A percentile compares a stretch with the other conserved stretches of the same genome.
Conservation (phyloP, 176 grass and related monocot species). For the Puccinellia tenuiflora region DNA sequence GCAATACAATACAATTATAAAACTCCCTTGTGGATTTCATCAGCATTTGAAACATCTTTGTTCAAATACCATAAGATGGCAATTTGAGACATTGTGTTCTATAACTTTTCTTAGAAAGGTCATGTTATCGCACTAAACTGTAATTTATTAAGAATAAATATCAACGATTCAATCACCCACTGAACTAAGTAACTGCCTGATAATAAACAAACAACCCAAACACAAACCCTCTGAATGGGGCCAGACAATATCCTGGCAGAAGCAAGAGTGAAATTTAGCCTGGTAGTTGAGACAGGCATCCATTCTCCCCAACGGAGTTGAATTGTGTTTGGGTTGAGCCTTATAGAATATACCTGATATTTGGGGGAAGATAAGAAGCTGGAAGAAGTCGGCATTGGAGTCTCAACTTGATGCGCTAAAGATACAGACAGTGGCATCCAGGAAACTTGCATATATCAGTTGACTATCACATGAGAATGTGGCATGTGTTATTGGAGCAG, state of each 20-base stretch:
- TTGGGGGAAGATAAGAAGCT: constrained; percentile 70
- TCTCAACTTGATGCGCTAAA: constrained; percentile 76
- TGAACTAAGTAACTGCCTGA: not conserved
- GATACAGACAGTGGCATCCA: constrained; percentile 85
- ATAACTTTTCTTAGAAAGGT: not conserved
- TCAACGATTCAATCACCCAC: not conserved
- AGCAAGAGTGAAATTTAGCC: not conserved
- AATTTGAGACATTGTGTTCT: too few species aligned
- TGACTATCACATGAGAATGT: constrained; percentile 98
- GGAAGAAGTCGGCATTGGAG: constrained; percentile 88
- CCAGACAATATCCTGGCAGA: not conserved
- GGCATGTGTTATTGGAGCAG: constrained; percentile 89
- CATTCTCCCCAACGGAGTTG: not conserved
- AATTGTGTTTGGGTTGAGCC: not conserved
- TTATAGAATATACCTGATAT: constrained; percentile 62
- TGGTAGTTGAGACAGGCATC: not conserved
- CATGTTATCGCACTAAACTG: not conserved
- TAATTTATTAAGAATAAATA: not conserved
- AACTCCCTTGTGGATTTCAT: not conserved
- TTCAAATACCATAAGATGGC: not conserved
- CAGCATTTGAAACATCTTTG: not conserved
- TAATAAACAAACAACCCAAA: not conserved
- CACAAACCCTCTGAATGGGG: not conserved
- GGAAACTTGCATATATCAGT: constrained; percentile 87
- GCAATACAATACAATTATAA: not conserved